Conservation (phyloP, 176 grass and related monocot genomes). For the Phyllostachys edulis region DNA sequence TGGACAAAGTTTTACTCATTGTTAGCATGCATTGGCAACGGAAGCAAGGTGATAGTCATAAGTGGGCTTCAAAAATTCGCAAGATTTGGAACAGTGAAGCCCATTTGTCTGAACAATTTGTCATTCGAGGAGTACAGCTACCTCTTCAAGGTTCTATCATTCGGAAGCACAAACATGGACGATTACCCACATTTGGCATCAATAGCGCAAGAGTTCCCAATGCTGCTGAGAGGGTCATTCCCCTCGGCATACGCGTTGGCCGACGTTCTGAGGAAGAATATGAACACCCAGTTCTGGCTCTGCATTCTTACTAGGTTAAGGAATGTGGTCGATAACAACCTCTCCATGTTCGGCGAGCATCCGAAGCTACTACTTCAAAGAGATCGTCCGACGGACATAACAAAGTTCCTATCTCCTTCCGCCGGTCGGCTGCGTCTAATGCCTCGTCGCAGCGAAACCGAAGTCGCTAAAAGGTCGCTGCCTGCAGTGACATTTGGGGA, state of each 20-base stretch:
- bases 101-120: neutral
- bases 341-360: neutral
- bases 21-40: neutral
- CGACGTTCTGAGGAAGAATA: neutral
- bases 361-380: neutral
- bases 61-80: neutral
- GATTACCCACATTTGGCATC: no score
- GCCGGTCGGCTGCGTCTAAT: neutral
- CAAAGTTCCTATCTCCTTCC: neutral
- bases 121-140: neutral
- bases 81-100: slow-evolving; percentile 12
- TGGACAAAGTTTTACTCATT: slow-evolving; percentile 13
- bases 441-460: neutral
- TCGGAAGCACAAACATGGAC: neutral
- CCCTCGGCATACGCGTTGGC: neutral
- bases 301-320: neutral
- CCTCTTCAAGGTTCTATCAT: neutral
- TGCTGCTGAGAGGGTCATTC: neutral
- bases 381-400: neutral
- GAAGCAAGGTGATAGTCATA: slow-evolving; percentile 9
- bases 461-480: neutral
- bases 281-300: neutral
- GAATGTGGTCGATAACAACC: neutral
- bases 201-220: neutral
- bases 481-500: neutral